These are phyloP conservation scores for Tulasnella sp. DNA, from an alignment of 768 basidiomycete species.

Conservation along the genomic window DNA sequence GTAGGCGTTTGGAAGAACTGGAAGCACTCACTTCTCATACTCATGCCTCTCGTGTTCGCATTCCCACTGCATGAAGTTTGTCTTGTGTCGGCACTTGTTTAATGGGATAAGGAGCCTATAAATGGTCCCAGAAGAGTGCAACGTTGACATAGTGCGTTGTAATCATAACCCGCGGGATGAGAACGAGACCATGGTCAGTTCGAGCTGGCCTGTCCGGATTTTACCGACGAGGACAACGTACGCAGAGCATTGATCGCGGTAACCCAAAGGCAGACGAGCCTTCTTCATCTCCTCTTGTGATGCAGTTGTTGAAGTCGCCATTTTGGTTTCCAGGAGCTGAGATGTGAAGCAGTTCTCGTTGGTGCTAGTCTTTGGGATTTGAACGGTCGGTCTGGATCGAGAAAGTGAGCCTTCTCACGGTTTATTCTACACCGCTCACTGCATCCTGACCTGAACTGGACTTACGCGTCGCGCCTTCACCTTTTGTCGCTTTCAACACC, in stretches of 20 bases:
- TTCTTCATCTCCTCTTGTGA: slow-evolving; percentile 82
- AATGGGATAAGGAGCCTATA: slow-evolving; percentile 83
- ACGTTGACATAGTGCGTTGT: slow-evolving; percentile 13
- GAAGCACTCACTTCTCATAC: slow-evolving; percentile 48
- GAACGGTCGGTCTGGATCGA: slow-evolving; percentile 6
- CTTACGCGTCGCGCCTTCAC: slow-evolving; percentile 33
- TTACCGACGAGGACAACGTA: slow-evolving; percentile 48
- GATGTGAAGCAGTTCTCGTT: not conserved
- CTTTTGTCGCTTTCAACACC: slow-evolving; percentile 10
- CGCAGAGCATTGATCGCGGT: slow-evolving; percentile 92
- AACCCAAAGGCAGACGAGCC: slow-evolving; percentile 72
- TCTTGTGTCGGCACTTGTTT: slow-evolving; percentile 81
- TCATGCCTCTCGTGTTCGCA: slow-evolving; percentile 83
- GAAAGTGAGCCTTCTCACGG: slow-evolving; percentile 9
- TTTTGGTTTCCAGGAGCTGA: not conserved
- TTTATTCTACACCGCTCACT: not conserved
- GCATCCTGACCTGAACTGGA: slow-evolving; percentile 23
- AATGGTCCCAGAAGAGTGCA: slow-evolving; percentile 11
- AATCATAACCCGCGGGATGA: not conserved
- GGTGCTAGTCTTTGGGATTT: slow-evolving; percentile 18
- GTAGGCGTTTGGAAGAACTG: slow-evolving; percentile 21
- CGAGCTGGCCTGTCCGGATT: slow-evolving; percentile 9
- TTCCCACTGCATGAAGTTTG: slow-evolving; percentile 85
- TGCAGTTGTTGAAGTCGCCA: slow-evolving; percentile 52
- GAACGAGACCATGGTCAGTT: not conserved